Evolutionary conservation across 306 rosid species (phyloP).

Genomic region (Cucumis hystrix): DNA sequence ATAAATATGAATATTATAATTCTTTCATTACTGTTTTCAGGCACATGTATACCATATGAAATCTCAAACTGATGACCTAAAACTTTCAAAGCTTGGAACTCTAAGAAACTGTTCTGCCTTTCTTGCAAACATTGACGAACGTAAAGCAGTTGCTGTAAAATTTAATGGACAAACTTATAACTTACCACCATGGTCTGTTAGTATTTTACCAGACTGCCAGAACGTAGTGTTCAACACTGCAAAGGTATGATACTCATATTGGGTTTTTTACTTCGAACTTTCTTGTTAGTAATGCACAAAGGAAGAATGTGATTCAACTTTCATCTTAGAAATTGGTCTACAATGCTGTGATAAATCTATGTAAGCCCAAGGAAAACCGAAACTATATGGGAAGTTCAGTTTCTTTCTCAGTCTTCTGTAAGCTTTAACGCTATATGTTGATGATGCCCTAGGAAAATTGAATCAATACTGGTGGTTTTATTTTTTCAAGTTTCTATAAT

Average conservation of each 20-base stretch:
- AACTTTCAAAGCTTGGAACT: conserved; percentile 22
- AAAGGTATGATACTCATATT: conserved; percentile 44
- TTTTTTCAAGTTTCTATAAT: not conserved
- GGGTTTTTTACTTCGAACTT: not conserved
- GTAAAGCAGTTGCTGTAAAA: conserved; percentile 42
- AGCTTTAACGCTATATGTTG: not conserved
- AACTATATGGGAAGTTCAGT: not conserved
- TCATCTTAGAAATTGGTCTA: not conserved
- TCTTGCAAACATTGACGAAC: conserved; percentile 86
- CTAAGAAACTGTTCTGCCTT: conserved; percentile 62
- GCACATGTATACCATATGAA: conserved; percentile 52
- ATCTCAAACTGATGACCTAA: conserved; percentile 20
- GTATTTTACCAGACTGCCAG: conserved; percentile 87
- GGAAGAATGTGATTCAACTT: not conserved
- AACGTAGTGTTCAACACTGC: conserved; percentile 73
- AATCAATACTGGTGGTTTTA: not conserved
- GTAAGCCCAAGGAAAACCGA: not conserved
- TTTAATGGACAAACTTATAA: conserved; percentile 64
- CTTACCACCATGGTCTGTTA: conserved; percentile 94
- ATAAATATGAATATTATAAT: not conserved
- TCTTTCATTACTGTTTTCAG: conserved; percentile 30
- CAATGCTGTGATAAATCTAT: not conserved
- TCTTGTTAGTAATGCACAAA: not conserved
- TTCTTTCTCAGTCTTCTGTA: not conserved
- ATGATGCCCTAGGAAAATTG: not conserved